These are phyloP conservation scores for Lagenaria siceraria DNA, from an alignment of 306 rosid genomes.

Conservation along the genomic window DNA sequence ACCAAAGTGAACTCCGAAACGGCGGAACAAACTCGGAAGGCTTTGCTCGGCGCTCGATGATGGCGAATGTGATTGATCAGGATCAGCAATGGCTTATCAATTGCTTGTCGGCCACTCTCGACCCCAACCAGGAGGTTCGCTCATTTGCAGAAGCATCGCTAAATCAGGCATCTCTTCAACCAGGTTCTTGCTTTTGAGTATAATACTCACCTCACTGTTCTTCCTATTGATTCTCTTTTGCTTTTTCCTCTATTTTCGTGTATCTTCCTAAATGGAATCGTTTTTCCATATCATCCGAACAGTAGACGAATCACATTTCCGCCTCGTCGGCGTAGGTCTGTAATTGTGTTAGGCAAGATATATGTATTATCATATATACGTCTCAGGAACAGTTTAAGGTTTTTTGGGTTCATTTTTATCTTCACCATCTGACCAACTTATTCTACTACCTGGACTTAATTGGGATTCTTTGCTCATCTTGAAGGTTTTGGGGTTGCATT, in stretches of 20 bases:
- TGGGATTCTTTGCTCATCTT: slow-evolving; percentile 18
- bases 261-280: neutral
- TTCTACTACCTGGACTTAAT: neutral
- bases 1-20: neutral
- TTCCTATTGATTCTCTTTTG: neutral
- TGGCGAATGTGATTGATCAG: slow-evolving; percentile 58
- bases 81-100: slow-evolving; percentile 90
- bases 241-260: neutral
- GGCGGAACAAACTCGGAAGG: neutral
- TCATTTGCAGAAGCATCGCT: slow-evolving; percentile 84
- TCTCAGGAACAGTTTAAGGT: neutral
- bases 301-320: neutral
- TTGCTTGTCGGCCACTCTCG: slow-evolving; percentile 86
- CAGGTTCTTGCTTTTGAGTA: slow-evolving; percentile 33
- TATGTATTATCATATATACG: neutral
- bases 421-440: neutral
- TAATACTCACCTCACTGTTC: neutral
- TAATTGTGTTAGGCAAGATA: neutral
- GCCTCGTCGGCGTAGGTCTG: neutral
- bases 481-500: slow-evolving; percentile 89
- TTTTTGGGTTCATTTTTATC: neutral
- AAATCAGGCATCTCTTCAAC: slow-evolving; percentile 76
- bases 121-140: slow-evolving; percentile 81
- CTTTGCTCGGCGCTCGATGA: slow-evolving; percentile 7
- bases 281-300: neutral